These are phyloP conservation scores for Huiozyma sinensis DNA, from an alignment of 805 yeast genomes.

Conservation along the genomic window DNA sequence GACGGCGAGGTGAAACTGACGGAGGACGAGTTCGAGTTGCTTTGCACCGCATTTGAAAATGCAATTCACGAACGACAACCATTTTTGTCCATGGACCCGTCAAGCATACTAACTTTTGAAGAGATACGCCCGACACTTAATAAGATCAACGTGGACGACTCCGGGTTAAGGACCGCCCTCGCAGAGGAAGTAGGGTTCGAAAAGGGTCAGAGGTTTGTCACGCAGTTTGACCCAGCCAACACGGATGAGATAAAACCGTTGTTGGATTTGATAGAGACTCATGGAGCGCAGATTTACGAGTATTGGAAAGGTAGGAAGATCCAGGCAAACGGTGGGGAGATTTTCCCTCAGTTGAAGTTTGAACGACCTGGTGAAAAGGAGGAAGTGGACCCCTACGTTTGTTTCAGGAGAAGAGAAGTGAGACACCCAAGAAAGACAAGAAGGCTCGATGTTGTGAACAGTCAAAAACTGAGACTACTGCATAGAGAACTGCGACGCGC, in stretches of 20 bases:
- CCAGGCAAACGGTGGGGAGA: conserved; percentile 53
- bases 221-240: conserved; percentile 37
- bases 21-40: conserved; percentile 78
- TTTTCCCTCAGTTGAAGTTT: conserved; percentile 67
- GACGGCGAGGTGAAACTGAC: conserved; percentile 32
- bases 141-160: conserved; percentile 32
- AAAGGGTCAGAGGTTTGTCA: conserved; percentile 38
- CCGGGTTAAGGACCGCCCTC: conserved; percentile 47
- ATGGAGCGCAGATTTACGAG: conserved; percentile 59
- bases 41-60: conserved; percentile 64
- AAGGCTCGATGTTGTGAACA: conserved; percentile 83
- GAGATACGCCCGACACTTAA: conserved; percentile 51
- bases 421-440: conserved; percentile 94
- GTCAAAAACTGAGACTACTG: conserved; percentile 66
- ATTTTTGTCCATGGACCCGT: conserved; percentile 74
- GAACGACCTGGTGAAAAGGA: conserved; percentile 85
- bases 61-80: conserved; percentile 78
- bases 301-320: conserved; percentile 78
- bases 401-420: conserved; percentile 90
- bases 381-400: conserved; percentile 87
- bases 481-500: conserved; percentile 73
- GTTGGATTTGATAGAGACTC: conserved; percentile 38
- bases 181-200: conserved; percentile 43
- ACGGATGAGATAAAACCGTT: conserved; percentile 36
- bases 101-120: conserved; percentile 55